Evolutionary conservation across 2,329 filamentous ascomycete species (phyloP).

Genomic region (Paramyrothecium roridum): DNA sequence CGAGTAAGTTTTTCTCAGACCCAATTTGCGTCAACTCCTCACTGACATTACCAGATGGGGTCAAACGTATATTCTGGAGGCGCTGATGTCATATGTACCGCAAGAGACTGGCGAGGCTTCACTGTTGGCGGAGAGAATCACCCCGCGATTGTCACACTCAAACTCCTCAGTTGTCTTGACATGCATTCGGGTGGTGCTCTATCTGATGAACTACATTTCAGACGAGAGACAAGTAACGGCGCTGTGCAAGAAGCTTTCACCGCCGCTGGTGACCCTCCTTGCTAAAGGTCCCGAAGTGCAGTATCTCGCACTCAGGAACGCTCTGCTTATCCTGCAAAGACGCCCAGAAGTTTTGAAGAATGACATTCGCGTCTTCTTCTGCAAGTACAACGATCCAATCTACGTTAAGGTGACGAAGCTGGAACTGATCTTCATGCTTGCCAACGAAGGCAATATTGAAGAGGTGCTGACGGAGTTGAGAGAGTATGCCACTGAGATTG

Average conservation of each 20-base stretch:
- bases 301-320: constrained; percentile 91
- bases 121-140: constrained; percentile 86
- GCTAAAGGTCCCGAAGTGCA: constrained; percentile 98
- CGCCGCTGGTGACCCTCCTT: constrained; percentile 88
- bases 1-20: constrained; percentile 64
- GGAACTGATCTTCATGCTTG: constrained; percentile 98
- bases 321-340: constrained; percentile 87
- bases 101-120: constrained; percentile 86
- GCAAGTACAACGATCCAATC: constrained; percentile 99
- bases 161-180: constrained; percentile 96
- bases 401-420: constrained; percentile 99
- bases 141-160: constrained; percentile 92
- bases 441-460: constrained; percentile 90
- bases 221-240: constrained; percentile 85
- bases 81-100: constrained; percentile 95
- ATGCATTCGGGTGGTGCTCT: constrained; percentile 92
- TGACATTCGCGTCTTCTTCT: constrained; percentile 98
- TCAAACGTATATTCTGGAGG: constrained; percentile 96
- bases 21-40: not conserved
- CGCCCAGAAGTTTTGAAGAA: constrained; percentile 91
- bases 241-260: constrained; percentile 89
- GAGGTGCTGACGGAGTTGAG: constrained; percentile 91
- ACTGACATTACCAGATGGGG: constrained; percentile 68
- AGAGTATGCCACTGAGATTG: constrained; percentile 97
- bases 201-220: constrained; percentile 97